phyloP scores from a whole-genome alignment of 345 rosid genomes.

The Erysimum cheiranthoides region DNA sequence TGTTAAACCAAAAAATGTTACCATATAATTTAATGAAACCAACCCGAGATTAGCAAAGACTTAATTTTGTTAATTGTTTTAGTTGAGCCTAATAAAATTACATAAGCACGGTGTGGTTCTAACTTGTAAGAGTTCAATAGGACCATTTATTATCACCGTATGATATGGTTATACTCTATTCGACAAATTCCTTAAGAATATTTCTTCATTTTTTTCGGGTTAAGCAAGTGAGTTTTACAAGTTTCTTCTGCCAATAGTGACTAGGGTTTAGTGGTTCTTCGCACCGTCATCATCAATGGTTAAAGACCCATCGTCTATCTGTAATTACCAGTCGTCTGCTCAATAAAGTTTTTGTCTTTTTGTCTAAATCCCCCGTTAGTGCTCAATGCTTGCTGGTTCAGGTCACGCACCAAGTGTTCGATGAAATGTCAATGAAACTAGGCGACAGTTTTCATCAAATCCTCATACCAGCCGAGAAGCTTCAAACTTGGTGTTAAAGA shows the following conservation, averaged over 20 bases:
- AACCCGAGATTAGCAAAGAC: background rate
- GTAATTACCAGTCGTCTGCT: background rate
- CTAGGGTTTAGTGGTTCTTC: background rate
- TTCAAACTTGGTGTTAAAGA: background rate
- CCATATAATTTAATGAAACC: background rate
- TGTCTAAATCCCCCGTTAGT: background rate
- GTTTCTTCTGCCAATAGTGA: background rate
- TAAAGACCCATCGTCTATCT: background rate
- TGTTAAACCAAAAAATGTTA: slow-evolving; percentile 2
- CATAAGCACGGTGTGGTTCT: background rate
- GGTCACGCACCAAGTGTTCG: slow-evolving; percentile 32
- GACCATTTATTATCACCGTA: background rate
- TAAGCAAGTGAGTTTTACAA: background rate
- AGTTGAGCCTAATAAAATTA: background rate
- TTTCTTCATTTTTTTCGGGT: background rate
- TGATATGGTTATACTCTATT: background rate
- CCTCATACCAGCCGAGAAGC: background rate
- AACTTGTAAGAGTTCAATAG: background rate
- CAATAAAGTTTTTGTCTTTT: background rate
- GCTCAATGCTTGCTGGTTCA: background rate
- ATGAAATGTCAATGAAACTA: slow-evolving; percentile 34
- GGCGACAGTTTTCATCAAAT: slow-evolving; percentile 1
- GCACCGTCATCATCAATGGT: slow-evolving; percentile 7
- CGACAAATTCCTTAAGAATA: background rate
- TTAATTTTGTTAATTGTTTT: background rate